Base-by-base conservation (phyloP, 2,329 filamentous ascomycete species). In the Lizonia empirigonia region DNA sequence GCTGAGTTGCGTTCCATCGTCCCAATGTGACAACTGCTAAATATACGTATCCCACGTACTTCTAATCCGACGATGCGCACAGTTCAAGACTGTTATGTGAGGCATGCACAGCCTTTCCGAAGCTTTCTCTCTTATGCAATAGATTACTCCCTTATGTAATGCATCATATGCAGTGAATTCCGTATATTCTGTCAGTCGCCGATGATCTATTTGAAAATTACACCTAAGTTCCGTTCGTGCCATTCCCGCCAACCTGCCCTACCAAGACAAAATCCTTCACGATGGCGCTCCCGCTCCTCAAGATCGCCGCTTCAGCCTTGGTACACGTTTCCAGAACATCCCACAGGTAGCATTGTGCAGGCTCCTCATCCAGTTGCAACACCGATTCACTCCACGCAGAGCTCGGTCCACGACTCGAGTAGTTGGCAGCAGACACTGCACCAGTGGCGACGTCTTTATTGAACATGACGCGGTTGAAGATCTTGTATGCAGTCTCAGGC, bases 391-490 rank as follows among this genome's bases (percentile, higher is more conserved):
- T 56, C 49, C 55, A 57, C 33, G 10, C 37, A 19, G 32, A 58
- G 51, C 33, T 49, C 44, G 29, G 30, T 48, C 35, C 18, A 7
- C 45, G 40, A 29, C 44, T 52, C 15, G 42, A 29, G 24, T 58
- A 50, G 4, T 30, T 16, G 2, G 15, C 26, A 10, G 39, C 42
- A 8, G 20, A 13, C n/a, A 41, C 23, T 6, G 56, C 60, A 4
- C 80, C 80, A 3, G 77, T 78, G 9, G 53, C 42, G 44, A 84
- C 68, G 47, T 81, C 78, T 22, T 68, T 59, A 20, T 75, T 71
- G 3, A 60, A 49, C 56, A 81, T 70, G 9, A 74, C 74, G 9
- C 80, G 73, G 6, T 76, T 74, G 62, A 82, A 82, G 47, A 82
- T 73, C 3, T 75, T 76, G 49, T 79, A 81, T 0, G 75, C 74